Evolutionary conservation across 148 eudicot genomes (phyloP), one percentile per base, ranked within the genome.

Genomic region (Selenicereus undatus): DNA sequence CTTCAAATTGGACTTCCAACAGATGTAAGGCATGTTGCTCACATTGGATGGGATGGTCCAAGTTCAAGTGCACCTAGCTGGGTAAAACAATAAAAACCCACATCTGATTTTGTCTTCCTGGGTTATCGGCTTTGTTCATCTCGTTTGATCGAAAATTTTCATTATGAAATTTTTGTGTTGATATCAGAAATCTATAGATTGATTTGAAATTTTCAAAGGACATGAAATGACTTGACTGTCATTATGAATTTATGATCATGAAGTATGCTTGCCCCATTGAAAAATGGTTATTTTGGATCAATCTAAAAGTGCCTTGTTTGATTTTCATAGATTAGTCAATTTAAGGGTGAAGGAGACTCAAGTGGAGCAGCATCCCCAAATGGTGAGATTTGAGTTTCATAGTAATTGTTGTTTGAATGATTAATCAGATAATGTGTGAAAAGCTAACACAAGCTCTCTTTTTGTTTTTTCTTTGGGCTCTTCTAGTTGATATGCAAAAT

Each of bases 21-120:
- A n/a, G 90, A 88, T 84, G 90, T 88, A 79, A 88, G 85, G 26
- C 90, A 88, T 88, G 90, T 88, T 81, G 90, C 90, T 65, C 90
- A 88, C 22, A 88, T 88, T 45, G 90, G 90, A 54, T 88, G 90
- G 90, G 90, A 88, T 86, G 90, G 90, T 88, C 88, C 86, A 22
- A 77, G 86, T 45, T 79, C 90, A n/a, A 88, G 45, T 86, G 82
- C 88, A 68, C 90, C 90, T 2, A 85, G 86, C 71, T 88, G 90
- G 90, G 90, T 84, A 84, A 70, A 84, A 76, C 35, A 11, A 48
- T 8, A 48, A 48, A 10, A 48, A 10, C 68, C 68, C 68, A n/a
- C 26, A 62, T 62, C 21, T n/a, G 0, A 62, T n/a, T n/a, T 24
- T 62, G 22, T 12, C 71, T 26, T 12, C 36, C 0, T 66, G 8